Evolutionary conservation across 148 eudicot genomes (phyloP), one percentile per base, ranked within the genome.

Genomic region (Simmondsia chinensis): DNA sequence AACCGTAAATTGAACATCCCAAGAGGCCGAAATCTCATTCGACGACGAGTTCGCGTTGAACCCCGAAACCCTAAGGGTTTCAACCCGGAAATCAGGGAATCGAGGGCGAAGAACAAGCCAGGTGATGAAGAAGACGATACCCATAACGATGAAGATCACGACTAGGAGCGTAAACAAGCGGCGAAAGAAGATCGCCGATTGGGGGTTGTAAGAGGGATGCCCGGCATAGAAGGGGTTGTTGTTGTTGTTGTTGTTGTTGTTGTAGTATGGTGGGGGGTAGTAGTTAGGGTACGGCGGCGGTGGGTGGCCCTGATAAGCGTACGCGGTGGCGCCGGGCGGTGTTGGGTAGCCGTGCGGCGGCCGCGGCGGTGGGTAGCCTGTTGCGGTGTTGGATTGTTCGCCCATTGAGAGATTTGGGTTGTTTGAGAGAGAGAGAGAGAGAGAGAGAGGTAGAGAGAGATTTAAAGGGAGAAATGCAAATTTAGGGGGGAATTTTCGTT

Each of bases 331-430:
- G 25, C 27, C 51, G 0, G 32, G 30, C 1, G 50, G 14, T n/a
- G n/a, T n/a, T 2, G 51, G 43, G 50, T 25, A 27, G 6, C 60
- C 51, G 33, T 11, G 6, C 6, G 48, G 51, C 20, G 41, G 49
- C 5, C 43, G 33, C 7, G 7, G 34, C 12, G 34, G 34, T 13
- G 46, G 27, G 13, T 41, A 41, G 6, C 46, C 46, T 12, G 26
- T 10, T 21, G 46, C 46, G 2, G 27, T n/a, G n/a, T n/a, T n/a
- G n/a, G n/a, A n/a, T n/a, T n/a, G n/a, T n/a, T n/a, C n/a, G n/a
- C n/a, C n/a, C n/a, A n/a, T n/a, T n/a, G n/a, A n/a, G n/a, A n/a
- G n/a, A n/a, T n/a, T n/a, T n/a, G n/a, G n/a, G n/a, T n/a, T n/a
- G n/a, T n/a, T n/a, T n/a, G n/a, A n/a, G n/a, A n/a, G n/a, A n/a